phyloP scores from a whole-genome alignment of 2,329 filamentous ascomycete genomes.

The Stachybotrys echinatus region DNA sequence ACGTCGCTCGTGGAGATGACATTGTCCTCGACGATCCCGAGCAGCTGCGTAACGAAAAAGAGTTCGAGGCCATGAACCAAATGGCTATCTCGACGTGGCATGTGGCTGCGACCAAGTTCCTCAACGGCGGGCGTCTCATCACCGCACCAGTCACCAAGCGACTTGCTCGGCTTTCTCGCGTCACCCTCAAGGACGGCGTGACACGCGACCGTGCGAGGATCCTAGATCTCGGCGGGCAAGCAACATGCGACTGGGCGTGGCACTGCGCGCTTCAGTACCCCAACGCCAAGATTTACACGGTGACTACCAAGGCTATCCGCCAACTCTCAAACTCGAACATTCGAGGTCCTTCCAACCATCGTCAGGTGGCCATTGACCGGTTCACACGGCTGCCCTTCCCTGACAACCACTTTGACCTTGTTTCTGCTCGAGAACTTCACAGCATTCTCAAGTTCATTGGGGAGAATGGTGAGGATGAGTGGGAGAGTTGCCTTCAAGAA shows the following conservation, averaged over 20 bases:
- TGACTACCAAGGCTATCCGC: constrained; percentile 66
- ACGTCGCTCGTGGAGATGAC: constrained; percentile 69
- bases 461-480: constrained; percentile 73
- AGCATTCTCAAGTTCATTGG: constrained; percentile 70
- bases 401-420: constrained; percentile 80
- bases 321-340: constrained; percentile 70
- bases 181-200: constrained; percentile 35
- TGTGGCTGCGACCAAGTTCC: constrained; percentile 53
- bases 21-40: constrained; percentile 56
- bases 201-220: constrained; percentile 57
- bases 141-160: constrained; percentile 59
- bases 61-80: constrained; percentile 74
- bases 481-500: constrained; percentile 78
- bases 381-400: constrained; percentile 81
- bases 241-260: constrained; percentile 93
- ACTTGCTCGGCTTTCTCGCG: constrained; percentile 48
- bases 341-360: constrained; percentile 82
- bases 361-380: constrained; percentile 70
- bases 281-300: constrained; percentile 81
- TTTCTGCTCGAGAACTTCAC: constrained; percentile 85
- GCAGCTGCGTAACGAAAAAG: constrained; percentile 65
- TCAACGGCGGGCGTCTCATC: constrained; percentile 61
- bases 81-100: constrained; percentile 58
- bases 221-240: constrained; percentile 80
- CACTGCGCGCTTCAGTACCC: constrained; percentile 82